Evolutionary conservation across 495 filamentous ascomycete genomes (phyloP), one percentile per base, ranked within the genome.

Genomic region (Aspergillus funiculosus): DNA sequence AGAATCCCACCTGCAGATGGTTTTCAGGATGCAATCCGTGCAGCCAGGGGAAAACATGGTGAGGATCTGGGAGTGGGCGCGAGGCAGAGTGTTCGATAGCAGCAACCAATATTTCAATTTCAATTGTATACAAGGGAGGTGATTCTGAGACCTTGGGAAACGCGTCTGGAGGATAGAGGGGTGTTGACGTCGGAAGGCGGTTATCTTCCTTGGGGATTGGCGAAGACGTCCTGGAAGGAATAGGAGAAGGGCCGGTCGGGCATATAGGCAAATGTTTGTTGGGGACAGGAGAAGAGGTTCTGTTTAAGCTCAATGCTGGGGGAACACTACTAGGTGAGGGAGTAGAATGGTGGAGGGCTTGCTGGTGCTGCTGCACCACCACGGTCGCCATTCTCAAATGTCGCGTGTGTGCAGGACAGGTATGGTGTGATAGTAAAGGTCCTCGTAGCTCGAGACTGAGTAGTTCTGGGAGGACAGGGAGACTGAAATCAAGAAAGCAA

Each of bases 21-120:
- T 97, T 98, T 42, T 81, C 78, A 3, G 85, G 81, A 54, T 97
- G 91, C n/a, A 97, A 67, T 15, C 92, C 92, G 69, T 98, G 92
- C 6, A 95, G 74, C 92, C 92, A 98, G n/a, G 92, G 92, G 56
- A 96, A 98, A 53, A 95, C 83, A 48, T 79, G 75, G 7, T 79
- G 73, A 1, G 94, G 82, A 48, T 94, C 85, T 6, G 92, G 91
- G 17, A 96, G 64, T 8, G 86, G 80, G 53, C 94, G 87, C 3
- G 79, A 75, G 0, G 90, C 77, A 44, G 78, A 63, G 49, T 90
- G 77, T 49, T 90, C 79, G 6, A 95, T 52, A 2, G 91, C 86
- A 8, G 81, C 77, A 13, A 78, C 76, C 24, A 96, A 72, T 5
- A 72, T 77, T 17, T 68, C 69, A 25, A 82, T 81, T 59, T 81